Base-by-base conservation (phyloP, 352 stramenopile species). In the Phytophthora hybrid region DNA sequence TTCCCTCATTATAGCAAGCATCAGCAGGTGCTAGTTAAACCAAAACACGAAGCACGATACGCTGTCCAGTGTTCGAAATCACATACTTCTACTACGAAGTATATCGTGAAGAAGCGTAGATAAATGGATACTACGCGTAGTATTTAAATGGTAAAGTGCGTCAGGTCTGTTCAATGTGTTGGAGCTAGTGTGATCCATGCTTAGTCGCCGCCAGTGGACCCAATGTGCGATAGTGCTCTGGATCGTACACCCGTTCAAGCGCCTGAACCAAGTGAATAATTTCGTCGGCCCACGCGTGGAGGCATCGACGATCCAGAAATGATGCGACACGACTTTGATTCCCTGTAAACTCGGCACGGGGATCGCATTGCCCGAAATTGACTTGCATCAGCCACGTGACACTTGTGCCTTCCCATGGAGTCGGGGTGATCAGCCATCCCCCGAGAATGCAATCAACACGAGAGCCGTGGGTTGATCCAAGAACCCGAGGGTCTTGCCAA, bases 361-460 rank as follows among this genome's bases (percentile, higher is more conserved):
- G 54, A 31, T 91, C 71, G 53, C 86, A 93, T 54, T 88, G 72
- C 14, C 82, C 83, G 57, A 93, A 93, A 70, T 95, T 93, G 29
- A 74, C 82, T 61, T 95, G 85, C 79, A 92, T 87, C n/a, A 95
- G n/a, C 88, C 86, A 93, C 23, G 85, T 93, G 11, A 93, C 83
- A 0, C 74, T 86, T 54, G 83, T 86, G 21, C 90, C 83, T 52
- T 92, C 82, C 7, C 79, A 79, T 8, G 82, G 77, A 6, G 84
- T 88, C 16, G 85, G 87, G 1, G 80, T 81, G 52, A 94, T 83
- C 47, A 93, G 59, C 82, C 83, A 95, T 21, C 88, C 86, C 4
- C 84, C 83, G 5, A 93, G 68, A 67, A 95, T 82, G 59, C 81
- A 92, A 46, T 93, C 87, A 1, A 91, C 83, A 8, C 85, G 83